Evolutionary conservation across 1,284 basidiomycete species (phyloP).

Genomic region (Malassezia globosa): DNA sequence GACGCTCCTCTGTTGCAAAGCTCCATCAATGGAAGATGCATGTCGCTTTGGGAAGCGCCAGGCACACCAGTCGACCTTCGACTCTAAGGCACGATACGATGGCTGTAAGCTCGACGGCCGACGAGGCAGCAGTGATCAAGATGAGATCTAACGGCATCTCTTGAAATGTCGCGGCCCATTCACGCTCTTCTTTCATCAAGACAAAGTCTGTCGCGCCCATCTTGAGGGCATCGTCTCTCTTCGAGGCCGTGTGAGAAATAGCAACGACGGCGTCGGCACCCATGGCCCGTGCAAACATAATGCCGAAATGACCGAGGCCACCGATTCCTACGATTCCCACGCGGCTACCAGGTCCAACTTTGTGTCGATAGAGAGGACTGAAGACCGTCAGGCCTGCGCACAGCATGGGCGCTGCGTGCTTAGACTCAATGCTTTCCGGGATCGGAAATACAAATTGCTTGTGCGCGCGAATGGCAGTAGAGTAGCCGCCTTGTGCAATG

Average conservation of each 20-base stretch:
- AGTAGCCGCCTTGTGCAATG: slow-evolving; percentile 56
- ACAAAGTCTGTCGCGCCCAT: slow-evolving; percentile 54
- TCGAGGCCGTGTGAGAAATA: slow-evolving; percentile 58
- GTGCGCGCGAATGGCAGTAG: slow-evolving; percentile 58
- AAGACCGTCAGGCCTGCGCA: slow-evolving; percentile 61
- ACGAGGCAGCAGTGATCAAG: slow-evolving; percentile 52
- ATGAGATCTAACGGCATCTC: slow-evolving; percentile 55
- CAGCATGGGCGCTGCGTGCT: slow-evolving; percentile 52
- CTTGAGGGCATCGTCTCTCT: slow-evolving; percentile 57
- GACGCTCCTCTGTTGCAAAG: slow-evolving; percentile 48
- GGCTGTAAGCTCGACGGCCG: slow-evolving; percentile 49
- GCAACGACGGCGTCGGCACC: slow-evolving; percentile 58
- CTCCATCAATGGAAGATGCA: slow-evolving; percentile 47
- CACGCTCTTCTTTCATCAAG: slow-evolving; percentile 35
- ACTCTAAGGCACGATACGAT: slow-evolving; percentile 53
- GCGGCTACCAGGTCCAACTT: slow-evolving; percentile 56
- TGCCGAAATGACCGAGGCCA: slow-evolving; percentile 48
- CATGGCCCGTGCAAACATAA: slow-evolving; percentile 55
- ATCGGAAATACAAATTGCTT: slow-evolving; percentile 62
- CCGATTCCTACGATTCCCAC: slow-evolving; percentile 57
- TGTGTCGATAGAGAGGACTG: slow-evolving; percentile 58
- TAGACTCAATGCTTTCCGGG: slow-evolving; percentile 56
- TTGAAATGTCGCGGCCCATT: slow-evolving; percentile 36
- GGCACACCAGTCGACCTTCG: slow-evolving; percentile 54
- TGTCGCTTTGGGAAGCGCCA: slow-evolving; percentile 53